Percentiles rank a stretch among this genome's conserved stretches.
These are phyloP conservation scores for Zygosaccharomyces gambellarensis DNA, from an alignment of 805 yeast species.

Conservation along the genomic window DNA sequence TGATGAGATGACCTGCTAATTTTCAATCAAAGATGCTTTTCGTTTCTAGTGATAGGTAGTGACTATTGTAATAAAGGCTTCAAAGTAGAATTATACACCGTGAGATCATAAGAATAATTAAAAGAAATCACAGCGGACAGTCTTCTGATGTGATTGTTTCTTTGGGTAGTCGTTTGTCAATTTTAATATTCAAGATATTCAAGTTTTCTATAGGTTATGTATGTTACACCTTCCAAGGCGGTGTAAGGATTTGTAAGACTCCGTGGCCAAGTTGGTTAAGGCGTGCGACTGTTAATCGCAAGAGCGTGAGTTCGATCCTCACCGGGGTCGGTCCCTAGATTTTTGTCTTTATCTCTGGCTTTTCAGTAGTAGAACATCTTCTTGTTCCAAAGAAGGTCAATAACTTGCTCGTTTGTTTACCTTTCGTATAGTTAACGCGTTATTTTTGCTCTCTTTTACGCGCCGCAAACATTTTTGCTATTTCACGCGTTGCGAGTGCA, in stretches of 20 bases:
- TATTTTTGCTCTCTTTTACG: neutral
- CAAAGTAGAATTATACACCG: no score
- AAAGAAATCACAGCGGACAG: no score
- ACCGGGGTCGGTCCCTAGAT: conserved; percentile 42
- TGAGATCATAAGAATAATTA: no score
- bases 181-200: no score
- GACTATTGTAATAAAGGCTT: no score
- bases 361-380: neutral
- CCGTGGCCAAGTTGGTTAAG: conserved; percentile 58
- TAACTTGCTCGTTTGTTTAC: neutral
- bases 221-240: neutral
- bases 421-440: neutral
- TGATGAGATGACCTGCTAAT: neutral
- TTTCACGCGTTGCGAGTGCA: neutral
- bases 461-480: neutral
- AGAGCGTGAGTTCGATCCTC: conserved; percentile 60
- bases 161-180: no score
- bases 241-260: conserved; percentile 29
- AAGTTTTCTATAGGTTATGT: no score
- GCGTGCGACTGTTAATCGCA: conserved; percentile 64
- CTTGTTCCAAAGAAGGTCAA: neutral
- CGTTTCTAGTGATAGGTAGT: neutral
- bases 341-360: neutral
- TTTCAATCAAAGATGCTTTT: neutral
- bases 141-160: no score